phyloP scores from a whole-genome alignment of 306 rosid species.

The Acacia melanoxylon region DNA sequence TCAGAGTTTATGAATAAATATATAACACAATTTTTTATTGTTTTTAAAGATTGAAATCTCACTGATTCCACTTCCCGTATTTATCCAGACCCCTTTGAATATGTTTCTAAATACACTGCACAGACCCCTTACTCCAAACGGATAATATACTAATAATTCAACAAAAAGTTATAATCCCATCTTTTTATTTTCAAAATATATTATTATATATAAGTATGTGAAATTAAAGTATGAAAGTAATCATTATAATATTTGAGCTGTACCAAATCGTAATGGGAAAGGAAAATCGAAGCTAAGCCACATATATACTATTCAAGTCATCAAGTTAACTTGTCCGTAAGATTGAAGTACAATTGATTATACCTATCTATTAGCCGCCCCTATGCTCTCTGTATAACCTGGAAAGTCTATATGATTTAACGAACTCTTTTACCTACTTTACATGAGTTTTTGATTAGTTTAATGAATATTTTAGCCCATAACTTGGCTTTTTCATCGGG shows the following conservation, averaged over 20 bases:
- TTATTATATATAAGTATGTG: neutral
- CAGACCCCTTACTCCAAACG: neutral
- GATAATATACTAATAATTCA: neutral
- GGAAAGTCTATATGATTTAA: neutral
- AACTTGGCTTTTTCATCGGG: constrained; percentile 33
- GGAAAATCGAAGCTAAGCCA: neutral
- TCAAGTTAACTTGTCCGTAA: constrained; percentile 12
- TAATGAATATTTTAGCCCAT: constrained; percentile 26
- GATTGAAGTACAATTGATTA: constrained; percentile 25
- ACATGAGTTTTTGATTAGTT: constrained; percentile 18
- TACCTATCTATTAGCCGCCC: neutral
- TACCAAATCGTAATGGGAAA: neutral
- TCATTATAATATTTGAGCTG: neutral
- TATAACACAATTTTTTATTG: too few species aligned
- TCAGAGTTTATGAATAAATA: too few species aligned
- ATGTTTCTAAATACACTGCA: neutral
- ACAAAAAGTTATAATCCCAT: neutral
- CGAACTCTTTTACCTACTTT: neutral
- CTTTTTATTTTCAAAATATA: neutral
- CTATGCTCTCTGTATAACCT: constrained; percentile 26
- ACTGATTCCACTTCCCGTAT: neutral
- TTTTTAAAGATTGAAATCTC: neutral
- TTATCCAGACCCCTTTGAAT: neutral
- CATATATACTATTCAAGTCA: neutral
- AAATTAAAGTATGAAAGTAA: neutral